These are phyloP conservation scores for Fusarium circinatum DNA, from an alignment of 2,329 filamentous ascomycete species.

Conservation along the genomic window DNA sequence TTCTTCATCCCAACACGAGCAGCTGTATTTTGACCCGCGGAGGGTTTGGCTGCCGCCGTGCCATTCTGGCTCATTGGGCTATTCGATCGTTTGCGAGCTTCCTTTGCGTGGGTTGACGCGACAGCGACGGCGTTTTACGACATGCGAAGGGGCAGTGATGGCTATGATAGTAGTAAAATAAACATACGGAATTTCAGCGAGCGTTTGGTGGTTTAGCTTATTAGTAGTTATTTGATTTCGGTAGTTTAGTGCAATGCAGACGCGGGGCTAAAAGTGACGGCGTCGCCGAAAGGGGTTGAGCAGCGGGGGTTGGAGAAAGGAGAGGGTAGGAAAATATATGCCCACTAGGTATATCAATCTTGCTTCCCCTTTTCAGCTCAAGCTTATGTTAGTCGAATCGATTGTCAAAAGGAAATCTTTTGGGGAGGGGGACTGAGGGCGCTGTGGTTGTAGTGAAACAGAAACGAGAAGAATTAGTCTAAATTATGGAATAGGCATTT, in stretches of 20 bases:
- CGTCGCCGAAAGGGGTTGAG: conserved; percentile 34
- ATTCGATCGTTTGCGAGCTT: conserved; percentile 3
- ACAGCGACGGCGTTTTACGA: conserved; percentile 31
- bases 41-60: conserved; percentile 39
- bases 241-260: conserved; percentile 21
- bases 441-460: neutral
- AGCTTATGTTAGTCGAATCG: conserved; percentile 19
- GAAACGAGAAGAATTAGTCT: neutral
- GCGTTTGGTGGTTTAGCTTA: conserved; percentile 14
- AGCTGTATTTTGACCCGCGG: conserved; percentile 29
- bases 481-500: neutral
- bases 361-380: conserved; percentile 18
- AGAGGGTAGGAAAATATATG: neutral
- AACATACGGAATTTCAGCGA: conserved; percentile 7
- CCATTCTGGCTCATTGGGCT: conserved; percentile 43
- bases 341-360: conserved; percentile 8
- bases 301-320: neutral
- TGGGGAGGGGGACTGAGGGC: neutral
- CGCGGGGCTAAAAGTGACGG: conserved; percentile 26
- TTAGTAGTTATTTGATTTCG: conserved; percentile 6
- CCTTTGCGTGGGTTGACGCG: conserved; percentile 31
- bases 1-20: conserved; percentile 48
- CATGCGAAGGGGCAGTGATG: conserved; percentile 18
- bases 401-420: neutral
- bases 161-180: neutral